Evolutionary conservation across 768 basidiomycete species (phyloP).

Genomic region (Termitomyces titanicus): DNA sequence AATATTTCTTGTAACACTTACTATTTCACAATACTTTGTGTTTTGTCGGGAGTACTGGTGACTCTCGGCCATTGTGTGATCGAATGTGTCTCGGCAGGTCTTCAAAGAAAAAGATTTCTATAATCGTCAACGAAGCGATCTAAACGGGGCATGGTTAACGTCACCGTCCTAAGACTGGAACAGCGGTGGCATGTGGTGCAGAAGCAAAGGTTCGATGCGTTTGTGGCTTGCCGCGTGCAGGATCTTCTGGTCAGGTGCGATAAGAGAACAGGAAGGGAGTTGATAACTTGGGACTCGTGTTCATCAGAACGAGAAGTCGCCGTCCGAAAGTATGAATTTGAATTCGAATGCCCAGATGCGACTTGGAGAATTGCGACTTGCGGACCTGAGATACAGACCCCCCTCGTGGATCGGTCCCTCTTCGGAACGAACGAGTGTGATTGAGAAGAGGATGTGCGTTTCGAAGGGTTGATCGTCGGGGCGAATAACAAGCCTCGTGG

Average conservation of each 20-base stretch:
- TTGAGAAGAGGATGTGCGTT: not conserved
- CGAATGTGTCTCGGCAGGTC: not conserved
- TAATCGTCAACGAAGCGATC: not conserved
- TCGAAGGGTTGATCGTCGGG: not conserved
- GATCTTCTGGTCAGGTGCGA: not conserved
- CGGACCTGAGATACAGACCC: not conserved
- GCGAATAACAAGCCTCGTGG: not conserved
- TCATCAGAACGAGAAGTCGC: not conserved
- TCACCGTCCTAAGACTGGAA: not conserved
- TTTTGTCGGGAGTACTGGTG: no score
- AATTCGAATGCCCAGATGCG: not conserved
- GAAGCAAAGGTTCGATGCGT: not conserved
- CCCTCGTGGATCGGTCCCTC: not conserved
- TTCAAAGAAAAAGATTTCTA: not conserved
- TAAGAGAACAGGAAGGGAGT: not conserved
- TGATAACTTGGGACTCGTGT: not conserved
- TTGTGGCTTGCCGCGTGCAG: not conserved
- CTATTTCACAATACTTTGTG: not conserved
- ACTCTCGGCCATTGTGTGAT: no score
- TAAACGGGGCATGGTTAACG: not conserved
- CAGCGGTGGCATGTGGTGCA: not conserved
- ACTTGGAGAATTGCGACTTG: not conserved
- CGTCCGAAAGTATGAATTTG: not conserved
- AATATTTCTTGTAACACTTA: conserved; percentile 1
- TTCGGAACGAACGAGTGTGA: not conserved